These are phyloP conservation scores for Cymbopogon flexuosus DNA, from an alignment of 202 grass and related monocot genomes.

Conservation along the genomic window DNA sequence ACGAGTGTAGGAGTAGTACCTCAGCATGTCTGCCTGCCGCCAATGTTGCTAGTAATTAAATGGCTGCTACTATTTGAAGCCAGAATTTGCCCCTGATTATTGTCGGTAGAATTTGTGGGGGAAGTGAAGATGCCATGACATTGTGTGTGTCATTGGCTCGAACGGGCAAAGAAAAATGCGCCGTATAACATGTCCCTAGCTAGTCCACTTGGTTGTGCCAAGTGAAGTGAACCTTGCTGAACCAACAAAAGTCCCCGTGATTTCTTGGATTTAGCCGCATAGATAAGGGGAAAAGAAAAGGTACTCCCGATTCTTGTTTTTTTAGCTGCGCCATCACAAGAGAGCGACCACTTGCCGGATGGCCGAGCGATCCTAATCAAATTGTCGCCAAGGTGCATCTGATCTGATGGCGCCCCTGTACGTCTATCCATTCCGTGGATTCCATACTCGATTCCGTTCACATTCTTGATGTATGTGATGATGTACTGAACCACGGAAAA, in stretches of 20 bases:
- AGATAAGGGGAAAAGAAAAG: background rate
- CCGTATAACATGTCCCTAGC: background rate
- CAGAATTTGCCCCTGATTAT: background rate
- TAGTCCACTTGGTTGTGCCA: background rate
- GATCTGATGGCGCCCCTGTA: background rate
- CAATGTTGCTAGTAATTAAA: background rate
- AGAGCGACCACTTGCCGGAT: constrained; percentile 9
- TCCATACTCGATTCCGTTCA: constrained; percentile 39
- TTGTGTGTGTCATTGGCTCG: background rate
- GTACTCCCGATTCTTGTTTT: constrained; percentile 11
- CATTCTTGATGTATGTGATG: constrained; percentile 17
- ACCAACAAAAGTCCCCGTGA: background rate
- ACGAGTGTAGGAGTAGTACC: background rate
- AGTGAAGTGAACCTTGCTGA: constrained; percentile 27
- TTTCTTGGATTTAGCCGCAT: constrained; percentile 17
- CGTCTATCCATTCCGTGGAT: constrained; percentile 16
- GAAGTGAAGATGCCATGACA: background rate
- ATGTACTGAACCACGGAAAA: background rate
- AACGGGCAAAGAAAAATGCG: constrained; percentile 2
- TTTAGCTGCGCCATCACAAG: background rate
- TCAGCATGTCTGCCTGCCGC: background rate
- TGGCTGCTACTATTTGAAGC: background rate
- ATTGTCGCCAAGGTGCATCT: constrained; percentile 26
- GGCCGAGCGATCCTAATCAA: constrained; percentile 13
- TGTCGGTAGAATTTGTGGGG: constrained; percentile 18